Conservation (phyloP, 2,329 filamentous ascomycete genomes). For the Exophiala sp. region DNA sequence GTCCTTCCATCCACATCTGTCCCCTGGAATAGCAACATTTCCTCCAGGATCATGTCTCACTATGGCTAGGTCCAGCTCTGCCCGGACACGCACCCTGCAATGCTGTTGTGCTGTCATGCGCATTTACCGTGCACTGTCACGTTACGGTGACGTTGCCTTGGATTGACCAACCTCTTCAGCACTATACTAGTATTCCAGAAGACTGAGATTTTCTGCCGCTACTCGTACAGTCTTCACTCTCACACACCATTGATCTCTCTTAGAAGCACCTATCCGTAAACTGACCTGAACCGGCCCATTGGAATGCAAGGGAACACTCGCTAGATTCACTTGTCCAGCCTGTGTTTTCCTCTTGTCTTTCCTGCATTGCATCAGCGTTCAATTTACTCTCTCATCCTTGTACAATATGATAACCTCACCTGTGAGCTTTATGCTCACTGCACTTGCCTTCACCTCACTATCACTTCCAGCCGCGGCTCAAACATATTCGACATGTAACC, state of each 20-base stretch:
- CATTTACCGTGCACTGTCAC: no score
- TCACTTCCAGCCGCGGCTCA: conserved; percentile 35
- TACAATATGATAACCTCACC: conserved; percentile 19
- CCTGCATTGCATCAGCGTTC: conserved; percentile 23
- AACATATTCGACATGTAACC: conserved; percentile 45
- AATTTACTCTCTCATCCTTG: conserved; percentile 4
- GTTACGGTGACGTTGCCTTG: no score
- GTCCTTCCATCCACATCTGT: conserved; percentile 1
- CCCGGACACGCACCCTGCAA: no score
- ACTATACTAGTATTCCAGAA: no score
- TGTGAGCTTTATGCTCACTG: conserved; percentile 13
- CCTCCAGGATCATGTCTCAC: not conserved
- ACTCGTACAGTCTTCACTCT: not conserved
- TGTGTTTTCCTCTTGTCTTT: conserved; percentile 6
- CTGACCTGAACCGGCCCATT: not conserved
- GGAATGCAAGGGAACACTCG: not conserved
- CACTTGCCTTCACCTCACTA: conserved; percentile 15
- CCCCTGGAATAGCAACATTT: conserved; percentile 10
- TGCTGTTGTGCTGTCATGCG: no score
- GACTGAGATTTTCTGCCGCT: not conserved
- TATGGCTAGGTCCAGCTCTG: no score
- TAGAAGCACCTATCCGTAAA: not conserved
- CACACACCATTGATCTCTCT: not conserved
- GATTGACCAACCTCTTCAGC: no score
- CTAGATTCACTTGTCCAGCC: conserved; percentile 4